A percentile compares a stretch with the other conserved stretches of the same genome.
Evolutionary conservation across 257 asterid species (phyloP).

Genomic region (Misopates orontium): DNA sequence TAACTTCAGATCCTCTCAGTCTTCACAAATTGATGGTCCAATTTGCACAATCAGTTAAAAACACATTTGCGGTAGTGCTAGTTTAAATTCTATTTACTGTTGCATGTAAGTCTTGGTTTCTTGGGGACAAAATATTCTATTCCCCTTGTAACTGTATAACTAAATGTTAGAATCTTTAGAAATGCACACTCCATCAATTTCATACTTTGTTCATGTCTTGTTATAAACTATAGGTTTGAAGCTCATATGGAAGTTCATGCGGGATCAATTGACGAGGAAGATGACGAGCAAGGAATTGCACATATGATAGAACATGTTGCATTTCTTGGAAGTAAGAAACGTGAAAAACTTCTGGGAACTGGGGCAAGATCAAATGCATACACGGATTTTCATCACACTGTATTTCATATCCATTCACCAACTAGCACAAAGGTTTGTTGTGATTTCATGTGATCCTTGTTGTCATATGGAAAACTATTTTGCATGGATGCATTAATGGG

Average conservation of each 20-base stretch:
- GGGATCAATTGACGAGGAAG: slow-evolving; percentile 99
- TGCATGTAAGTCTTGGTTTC: slow-evolving; percentile 8
- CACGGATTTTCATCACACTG: slow-evolving; percentile 98
- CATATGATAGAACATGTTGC: slow-evolving; percentile 99
- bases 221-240: slow-evolving; percentile 70
- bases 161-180: slow-evolving; percentile 5
- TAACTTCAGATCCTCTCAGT: no score
- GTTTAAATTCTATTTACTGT: slow-evolving; percentile 14
- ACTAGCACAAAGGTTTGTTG: slow-evolving; percentile 73
- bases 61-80: not conserved
- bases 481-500: not conserved
- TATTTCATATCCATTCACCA: slow-evolving; percentile 98
- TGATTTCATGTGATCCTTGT: slow-evolving; percentile 23
- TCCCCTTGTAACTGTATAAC: not conserved
- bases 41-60: not conserved
- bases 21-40: not conserved
- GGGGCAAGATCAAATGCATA: slow-evolving; percentile 99
- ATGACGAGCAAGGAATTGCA: slow-evolving; percentile 99
- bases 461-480: not conserved
- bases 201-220: slow-evolving; percentile 1
- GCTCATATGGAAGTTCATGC: slow-evolving; percentile 99
- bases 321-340: slow-evolving; percentile 98
- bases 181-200: not conserved
- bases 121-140: not conserved
- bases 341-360: slow-evolving; percentile 98